phyloP scores from a whole-genome alignment of 768 basidiomycete species.

The Lyophyllum shimeji region DNA sequence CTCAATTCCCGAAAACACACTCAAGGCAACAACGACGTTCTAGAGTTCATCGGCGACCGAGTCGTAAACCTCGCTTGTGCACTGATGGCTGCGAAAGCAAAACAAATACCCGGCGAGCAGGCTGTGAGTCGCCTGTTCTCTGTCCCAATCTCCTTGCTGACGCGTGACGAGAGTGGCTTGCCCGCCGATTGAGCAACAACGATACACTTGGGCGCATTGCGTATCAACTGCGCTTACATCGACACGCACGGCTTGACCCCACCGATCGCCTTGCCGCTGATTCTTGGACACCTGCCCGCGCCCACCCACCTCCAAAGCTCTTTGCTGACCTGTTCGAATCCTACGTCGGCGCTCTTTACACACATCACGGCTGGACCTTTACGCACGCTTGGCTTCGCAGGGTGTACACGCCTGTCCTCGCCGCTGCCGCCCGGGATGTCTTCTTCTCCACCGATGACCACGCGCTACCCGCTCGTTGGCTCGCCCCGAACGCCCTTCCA shows the following conservation, averaged over 20 bases:
- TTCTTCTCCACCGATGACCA: conserved; percentile 9
- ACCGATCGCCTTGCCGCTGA: conserved; percentile 14
- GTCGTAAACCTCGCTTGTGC: conserved; percentile 29
- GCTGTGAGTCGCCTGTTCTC: conserved; percentile 15
- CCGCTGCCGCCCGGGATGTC: conserved; percentile 23
- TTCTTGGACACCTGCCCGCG: conserved; percentile 18
- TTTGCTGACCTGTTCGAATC: conserved; percentile 33
- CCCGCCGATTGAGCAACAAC: conserved; percentile 26
- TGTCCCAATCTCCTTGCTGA: not conserved
- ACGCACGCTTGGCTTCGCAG: conserved; percentile 23
- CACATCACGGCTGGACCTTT: conserved; percentile 26
- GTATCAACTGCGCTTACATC: conserved; percentile 25
- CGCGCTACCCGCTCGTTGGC: conserved; percentile 3
- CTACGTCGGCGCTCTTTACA: conserved; percentile 27
- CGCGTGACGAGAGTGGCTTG: conserved; percentile 16
- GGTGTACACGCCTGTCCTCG: conserved; percentile 22
- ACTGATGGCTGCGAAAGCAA: conserved; percentile 26
- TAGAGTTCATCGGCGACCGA: conserved; percentile 34
- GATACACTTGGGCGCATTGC: conserved; percentile 31
- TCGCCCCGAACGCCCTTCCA: not conserved
- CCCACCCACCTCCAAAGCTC: conserved; percentile 25
- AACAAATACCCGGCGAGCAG: conserved; percentile 27
- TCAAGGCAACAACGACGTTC: conserved; percentile 28
- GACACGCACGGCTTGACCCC: conserved; percentile 22
- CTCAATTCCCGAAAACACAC: conserved; percentile 24